phyloP scores from a whole-genome alignment of 176 grass and related monocot species.

The Eremochloa ophiuroides region DNA sequence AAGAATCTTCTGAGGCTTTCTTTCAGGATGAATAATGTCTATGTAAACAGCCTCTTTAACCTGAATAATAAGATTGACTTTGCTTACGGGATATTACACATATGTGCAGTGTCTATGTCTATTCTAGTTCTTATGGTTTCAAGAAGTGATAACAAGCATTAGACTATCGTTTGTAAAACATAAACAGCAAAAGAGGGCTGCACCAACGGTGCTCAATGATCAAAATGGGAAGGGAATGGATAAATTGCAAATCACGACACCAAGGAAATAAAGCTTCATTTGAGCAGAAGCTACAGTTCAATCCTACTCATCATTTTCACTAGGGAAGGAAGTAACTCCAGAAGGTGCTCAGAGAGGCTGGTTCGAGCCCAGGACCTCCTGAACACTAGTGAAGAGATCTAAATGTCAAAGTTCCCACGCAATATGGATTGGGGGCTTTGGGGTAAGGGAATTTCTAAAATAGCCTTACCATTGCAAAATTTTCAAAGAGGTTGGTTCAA shows the following conservation, averaged over 20 bases:
- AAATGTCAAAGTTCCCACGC: background rate
- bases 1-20: slow-evolving; percentile 80
- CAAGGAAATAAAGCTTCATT: slow-evolving; percentile 16
- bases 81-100: slow-evolving; percentile 35
- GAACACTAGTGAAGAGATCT: background rate
- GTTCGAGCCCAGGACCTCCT: background rate
- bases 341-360: background rate
- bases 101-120: slow-evolving; percentile 36
- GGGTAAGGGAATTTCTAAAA: background rate
- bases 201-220: background rate
- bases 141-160: slow-evolving; percentile 27
- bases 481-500: background rate
- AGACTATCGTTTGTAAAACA: background rate
- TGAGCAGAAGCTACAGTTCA: background rate
- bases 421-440: background rate
- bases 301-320: background rate
- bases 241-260: background rate
- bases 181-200: background rate
- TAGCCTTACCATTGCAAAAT: background rate
- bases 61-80: slow-evolving; percentile 77
- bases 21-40: slow-evolving; percentile 64
- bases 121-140: slow-evolving; percentile 30
- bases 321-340: background rate
- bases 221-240: background rate
- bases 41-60: slow-evolving; percentile 77